Percentiles rank a stretch among this genome's conserved stretches.
phyloP scores from a whole-genome alignment of 305 asterid genomes.

The Lippia alba region DNA sequence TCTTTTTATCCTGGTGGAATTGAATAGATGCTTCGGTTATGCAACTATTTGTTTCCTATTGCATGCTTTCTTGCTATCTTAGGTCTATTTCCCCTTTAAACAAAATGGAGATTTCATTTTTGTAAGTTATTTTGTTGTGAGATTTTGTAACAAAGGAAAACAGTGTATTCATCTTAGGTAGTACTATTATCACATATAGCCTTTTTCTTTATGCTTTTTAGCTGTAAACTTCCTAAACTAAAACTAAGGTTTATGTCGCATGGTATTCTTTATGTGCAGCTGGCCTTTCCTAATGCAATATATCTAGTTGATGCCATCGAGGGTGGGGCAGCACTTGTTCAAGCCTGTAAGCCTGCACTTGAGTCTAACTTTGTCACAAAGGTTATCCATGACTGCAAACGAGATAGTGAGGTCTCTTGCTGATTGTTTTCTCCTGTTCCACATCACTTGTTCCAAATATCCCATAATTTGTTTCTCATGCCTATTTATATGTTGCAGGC shows the following conservation, averaged over 20 bases:
- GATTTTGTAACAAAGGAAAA: not conserved
- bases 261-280: conserved; percentile 50
- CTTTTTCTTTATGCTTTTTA: conserved; percentile 18
- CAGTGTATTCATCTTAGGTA: conserved; percentile 5
- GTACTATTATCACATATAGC: not conserved
- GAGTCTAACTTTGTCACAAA: conserved; percentile 91
- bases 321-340: conserved; percentile 82
- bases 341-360: conserved; percentile 99
- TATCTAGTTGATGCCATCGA: conserved; percentile 95
- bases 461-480: conserved; percentile 34
- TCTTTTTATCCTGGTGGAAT: not conserved
- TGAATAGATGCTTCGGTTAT: conserved; percentile 7
- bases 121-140: not conserved
- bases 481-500: conserved; percentile 67
- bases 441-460: conserved; percentile 32
- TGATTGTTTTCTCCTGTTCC: conserved; percentile 39
- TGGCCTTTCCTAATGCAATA: conserved; percentile 90
- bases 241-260: conserved; percentile 21
- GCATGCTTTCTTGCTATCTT: conserved; percentile 23
- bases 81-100: not conserved
- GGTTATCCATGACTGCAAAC: conserved; percentile 98
- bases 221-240: conserved; percentile 22
- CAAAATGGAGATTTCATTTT: conserved; percentile 11
- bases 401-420: conserved; percentile 97
- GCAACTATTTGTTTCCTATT: conserved; percentile 21